These are phyloP conservation scores for Sporothrix sp. DNA, from an alignment of 2,329 filamentous ascomycete genomes.

Conservation along the genomic window DNA sequence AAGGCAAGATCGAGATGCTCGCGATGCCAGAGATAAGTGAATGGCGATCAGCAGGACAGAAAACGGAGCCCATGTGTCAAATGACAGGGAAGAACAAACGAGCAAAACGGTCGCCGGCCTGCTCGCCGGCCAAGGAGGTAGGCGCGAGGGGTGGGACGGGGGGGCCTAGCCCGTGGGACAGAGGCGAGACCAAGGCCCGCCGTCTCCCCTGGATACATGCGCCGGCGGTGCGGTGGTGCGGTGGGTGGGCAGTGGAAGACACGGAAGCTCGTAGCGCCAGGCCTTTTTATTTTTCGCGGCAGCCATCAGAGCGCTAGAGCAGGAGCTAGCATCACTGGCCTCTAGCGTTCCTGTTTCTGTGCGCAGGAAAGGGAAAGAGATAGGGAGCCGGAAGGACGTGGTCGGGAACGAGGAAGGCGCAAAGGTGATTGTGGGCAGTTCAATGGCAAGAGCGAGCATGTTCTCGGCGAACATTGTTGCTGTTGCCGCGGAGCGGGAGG, in stretches of 20 bases:
- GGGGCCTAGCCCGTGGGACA: background rate
- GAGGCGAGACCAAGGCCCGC: conserved; percentile 7
- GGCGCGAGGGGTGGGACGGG: background rate
- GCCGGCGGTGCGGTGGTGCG: background rate
- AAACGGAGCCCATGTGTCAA: background rate
- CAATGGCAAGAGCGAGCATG: background rate
- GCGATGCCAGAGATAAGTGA: background rate
- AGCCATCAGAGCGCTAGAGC: background rate
- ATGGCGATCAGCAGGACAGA: background rate
- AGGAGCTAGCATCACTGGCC: conserved; percentile 1
- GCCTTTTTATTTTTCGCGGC: background rate
- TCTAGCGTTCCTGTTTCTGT: conserved; percentile 2
- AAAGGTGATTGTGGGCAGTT: background rate
- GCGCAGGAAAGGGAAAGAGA: background rate
- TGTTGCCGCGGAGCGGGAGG: background rate
- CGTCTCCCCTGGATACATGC: conserved; percentile 1
- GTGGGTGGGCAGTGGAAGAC: background rate
- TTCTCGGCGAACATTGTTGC: background rate
- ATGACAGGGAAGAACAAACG: too few species aligned
- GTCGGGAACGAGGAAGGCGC: background rate
- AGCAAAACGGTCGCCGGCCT: background rate
- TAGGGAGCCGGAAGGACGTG: background rate
- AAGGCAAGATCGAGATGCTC: background rate
- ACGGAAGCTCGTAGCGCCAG: conserved; percentile 10
- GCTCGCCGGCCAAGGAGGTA: background rate